Conservation (phyloP, 306 rosid species). For the Fragaria vesca region DNA sequence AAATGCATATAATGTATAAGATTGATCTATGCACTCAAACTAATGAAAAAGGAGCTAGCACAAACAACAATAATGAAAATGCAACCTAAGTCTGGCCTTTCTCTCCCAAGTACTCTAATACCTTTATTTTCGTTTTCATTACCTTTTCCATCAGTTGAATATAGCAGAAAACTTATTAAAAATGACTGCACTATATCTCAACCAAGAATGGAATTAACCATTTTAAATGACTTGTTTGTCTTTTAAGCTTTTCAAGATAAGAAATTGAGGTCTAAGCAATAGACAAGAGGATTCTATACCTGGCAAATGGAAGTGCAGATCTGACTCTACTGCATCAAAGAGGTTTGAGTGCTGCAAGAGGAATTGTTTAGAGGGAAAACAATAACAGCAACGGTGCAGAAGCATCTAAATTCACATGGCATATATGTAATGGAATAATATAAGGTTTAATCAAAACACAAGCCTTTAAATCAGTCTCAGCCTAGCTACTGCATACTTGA, state of each 20-base stretch:
- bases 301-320: conserved; percentile 18
- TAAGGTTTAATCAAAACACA: conserved; percentile 2
- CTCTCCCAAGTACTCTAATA: not conserved
- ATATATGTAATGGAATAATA: not conserved
- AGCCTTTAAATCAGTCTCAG: conserved; percentile 1
- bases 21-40: not conserved
- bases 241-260: not conserved
- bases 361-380: conserved; percentile 6
- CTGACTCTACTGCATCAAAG: not conserved
- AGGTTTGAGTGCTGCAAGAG: not conserved
- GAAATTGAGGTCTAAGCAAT: not conserved
- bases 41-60: not conserved
- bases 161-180: not conserved
- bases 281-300: conserved; percentile 5
- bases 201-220: conserved; percentile 7
- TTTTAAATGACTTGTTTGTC: not conserved
- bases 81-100: not conserved
- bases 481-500: not conserved
- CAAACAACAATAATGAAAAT: not conserved
- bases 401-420: conserved; percentile 2
- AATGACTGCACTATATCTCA: not conserved
- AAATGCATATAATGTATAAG: not conserved
- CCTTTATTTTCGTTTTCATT: not conserved
- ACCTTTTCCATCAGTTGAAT: not conserved
- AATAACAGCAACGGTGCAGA: not conserved